Evolutionary conservation across 768 basidiomycete genomes (phyloP), one percentile per base, ranked within the genome.

Genomic region (Naganishia onofrii): DNA sequence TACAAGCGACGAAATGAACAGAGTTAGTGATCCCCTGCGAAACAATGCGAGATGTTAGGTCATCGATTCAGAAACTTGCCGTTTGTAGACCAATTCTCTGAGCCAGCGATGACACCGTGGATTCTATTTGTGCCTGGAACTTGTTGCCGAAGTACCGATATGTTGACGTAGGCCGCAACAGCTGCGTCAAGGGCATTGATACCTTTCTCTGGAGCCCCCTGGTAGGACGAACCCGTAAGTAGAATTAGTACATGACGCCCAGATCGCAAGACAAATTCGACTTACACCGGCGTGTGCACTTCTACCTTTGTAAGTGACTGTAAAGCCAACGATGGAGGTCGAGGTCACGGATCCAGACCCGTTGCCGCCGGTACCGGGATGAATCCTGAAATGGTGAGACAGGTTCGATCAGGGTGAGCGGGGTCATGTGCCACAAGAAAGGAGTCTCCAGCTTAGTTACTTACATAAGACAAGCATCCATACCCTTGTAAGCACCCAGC

Each of bases 251-350:
- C 32, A 21, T 1, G 8, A 19, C 32, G 28, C n/a, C 66, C 23
- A 53, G 1, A 3, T 32, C 26, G 23, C 52, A 66, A 65, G 17
- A 17, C 42, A 46, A 15, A 38, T n/a, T 7, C 0, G 0, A 72
- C 74, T 76, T 8, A 76, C 75, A 0, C 75, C 77, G 0, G 77
- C 77, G 71, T 78, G 77, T 0, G 77, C 77, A 15, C 74, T 73
- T 54, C 67, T 70, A 4, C 75, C 76, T 34, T 57, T 66, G 60
- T 74, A 76, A 26, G 74, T 72, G 60, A 74, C 71, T 5, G 70
- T 71, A 64, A 77, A 75, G 3, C 74, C 76, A 3, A 75, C 70
- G 42, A 70, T 66, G 51, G 44, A 60, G 26, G 58, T 70, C 23
- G 57, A 60, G 31, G 38, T 63, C 10, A 70, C 58, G 21, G 51